phyloP scores from a whole-genome alignment of 1,139 yeast species.

The Protomyces lactucae-debilis region DNA sequence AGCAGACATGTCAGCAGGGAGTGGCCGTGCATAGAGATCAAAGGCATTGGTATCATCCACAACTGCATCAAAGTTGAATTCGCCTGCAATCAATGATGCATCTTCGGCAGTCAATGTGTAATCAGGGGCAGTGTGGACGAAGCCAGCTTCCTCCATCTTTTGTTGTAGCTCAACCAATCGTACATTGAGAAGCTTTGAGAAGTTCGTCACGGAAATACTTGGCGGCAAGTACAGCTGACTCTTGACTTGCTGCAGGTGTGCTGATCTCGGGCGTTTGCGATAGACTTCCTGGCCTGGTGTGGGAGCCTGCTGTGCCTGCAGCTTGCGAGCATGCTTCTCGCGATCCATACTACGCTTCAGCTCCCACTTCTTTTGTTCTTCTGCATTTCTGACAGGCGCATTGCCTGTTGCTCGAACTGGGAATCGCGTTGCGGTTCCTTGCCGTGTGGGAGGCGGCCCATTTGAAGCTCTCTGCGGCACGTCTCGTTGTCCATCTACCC shows the following conservation, averaged over 20 bases:
- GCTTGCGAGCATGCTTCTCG: background rate
- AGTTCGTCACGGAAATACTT: constrained; percentile 66
- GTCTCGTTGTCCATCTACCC: background rate
- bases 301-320: background rate
- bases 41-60: constrained; percentile 56
- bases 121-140: constrained; percentile 66
- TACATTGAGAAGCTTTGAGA: constrained; percentile 65
- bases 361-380: constrained; percentile 3
- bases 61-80: constrained; percentile 64
- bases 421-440: background rate
- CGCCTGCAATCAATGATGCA: constrained; percentile 81
- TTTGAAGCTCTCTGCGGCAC: background rate
- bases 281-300: background rate
- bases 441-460: background rate
- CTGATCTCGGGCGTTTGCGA: constrained; percentile 6
- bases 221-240: constrained; percentile 46
- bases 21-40: constrained; percentile 52
- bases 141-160: constrained; percentile 65
- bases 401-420: background rate
- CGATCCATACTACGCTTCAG: constrained; percentile 3
- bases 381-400: background rate
- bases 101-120: constrained; percentile 55
- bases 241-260: constrained; percentile 16
- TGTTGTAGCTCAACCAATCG: constrained; percentile 55
- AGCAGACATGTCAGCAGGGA: constrained; percentile 42